A percentile compares a stretch with the other conserved stretches of the same genome.
Evolutionary conservation across 2,329 filamentous ascomycete genomes (phyloP).

Genomic region (Colletotrichum agaves): DNA sequence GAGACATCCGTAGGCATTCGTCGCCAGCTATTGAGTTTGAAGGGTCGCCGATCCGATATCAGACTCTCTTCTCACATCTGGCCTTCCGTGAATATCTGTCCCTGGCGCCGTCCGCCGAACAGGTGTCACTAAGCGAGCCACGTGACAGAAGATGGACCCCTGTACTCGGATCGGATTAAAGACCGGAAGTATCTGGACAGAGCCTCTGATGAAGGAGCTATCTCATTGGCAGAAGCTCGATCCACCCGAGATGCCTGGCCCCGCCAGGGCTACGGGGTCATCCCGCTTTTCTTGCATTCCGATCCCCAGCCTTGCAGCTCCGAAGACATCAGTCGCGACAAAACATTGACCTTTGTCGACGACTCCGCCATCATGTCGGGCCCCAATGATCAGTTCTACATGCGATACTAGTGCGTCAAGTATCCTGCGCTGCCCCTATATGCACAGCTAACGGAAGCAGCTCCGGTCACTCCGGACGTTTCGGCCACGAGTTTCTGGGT

Average conservation of each 20-base stretch:
- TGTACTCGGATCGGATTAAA: slow-evolving; percentile 36
- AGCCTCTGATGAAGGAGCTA: not conserved
- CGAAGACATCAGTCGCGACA: slow-evolving; percentile 38
- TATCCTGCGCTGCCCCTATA: not conserved
- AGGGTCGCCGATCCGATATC: slow-evolving; percentile 23
- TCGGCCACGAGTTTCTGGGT: slow-evolving; percentile 99
- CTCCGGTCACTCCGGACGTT: slow-evolving; percentile 96
- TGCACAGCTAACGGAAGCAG: slow-evolving; percentile 58
- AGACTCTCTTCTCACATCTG: slow-evolving; percentile 34
- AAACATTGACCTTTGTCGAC: slow-evolving; percentile 21
- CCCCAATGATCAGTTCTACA: slow-evolving; percentile 86
- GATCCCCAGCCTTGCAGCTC: slow-evolving; percentile 39
- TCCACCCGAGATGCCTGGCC: slow-evolving; percentile 8
- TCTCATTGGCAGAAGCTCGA: slow-evolving; percentile 27
- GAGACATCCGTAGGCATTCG: slow-evolving; percentile 13
- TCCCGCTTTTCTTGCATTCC: slow-evolving; percentile 32
- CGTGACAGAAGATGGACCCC: slow-evolving; percentile 43
- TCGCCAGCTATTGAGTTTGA: slow-evolving; percentile 42
- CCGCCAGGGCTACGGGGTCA: slow-evolving; percentile 30
- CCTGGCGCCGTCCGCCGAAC: slow-evolving; percentile 49
- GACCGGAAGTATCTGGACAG: not conserved
- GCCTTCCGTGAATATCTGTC: slow-evolving; percentile 51
- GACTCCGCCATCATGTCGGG: slow-evolving; percentile 66
- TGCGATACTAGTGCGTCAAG: slow-evolving; percentile 90
- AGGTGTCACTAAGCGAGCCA: slow-evolving; percentile 54